These are phyloP conservation scores for Globisporangium uncinulatum DNA, from an alignment of 352 stramenopile species.

Conservation along the genomic window DNA sequence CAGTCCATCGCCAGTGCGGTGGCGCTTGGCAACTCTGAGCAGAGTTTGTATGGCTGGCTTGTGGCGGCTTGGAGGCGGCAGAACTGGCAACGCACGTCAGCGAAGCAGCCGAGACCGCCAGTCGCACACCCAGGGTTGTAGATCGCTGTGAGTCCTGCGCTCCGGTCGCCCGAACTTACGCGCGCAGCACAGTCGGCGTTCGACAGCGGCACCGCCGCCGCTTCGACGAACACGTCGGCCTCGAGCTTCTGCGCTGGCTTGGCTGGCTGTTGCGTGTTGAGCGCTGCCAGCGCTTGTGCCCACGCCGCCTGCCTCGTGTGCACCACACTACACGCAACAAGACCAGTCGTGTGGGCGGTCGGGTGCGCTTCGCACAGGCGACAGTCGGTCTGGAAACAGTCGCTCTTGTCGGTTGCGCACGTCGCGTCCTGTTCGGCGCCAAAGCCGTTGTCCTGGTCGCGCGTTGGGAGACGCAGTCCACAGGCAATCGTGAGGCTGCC, in stretches of 20 bases:
- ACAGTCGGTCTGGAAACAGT: slow-evolving; percentile 20
- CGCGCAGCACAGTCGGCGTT: slow-evolving; percentile 17
- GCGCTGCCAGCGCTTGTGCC: background rate
- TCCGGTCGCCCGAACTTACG: slow-evolving; percentile 24
- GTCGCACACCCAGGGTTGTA: slow-evolving; percentile 13
- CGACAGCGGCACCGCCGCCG: background rate
- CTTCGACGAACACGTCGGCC: background rate
- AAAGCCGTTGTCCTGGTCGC: slow-evolving; percentile 4
- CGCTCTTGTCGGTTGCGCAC: slow-evolving; percentile 2
- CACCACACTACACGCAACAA: slow-evolving; percentile 2
- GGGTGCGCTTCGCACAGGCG: slow-evolving; percentile 11
- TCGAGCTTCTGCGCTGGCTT: background rate
- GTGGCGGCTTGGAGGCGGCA: slow-evolving; percentile 20
- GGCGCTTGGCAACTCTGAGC: slow-evolving; percentile 14
- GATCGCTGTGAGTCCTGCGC: slow-evolving; percentile 28
- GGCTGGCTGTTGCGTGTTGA: slow-evolving; percentile 1
- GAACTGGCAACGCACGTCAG: slow-evolving; percentile 15
- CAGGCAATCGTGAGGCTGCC: background rate
- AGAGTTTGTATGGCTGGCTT: slow-evolving; percentile 20
- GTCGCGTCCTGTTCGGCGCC: slow-evolving; percentile 2
- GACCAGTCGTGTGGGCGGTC: slow-evolving; percentile 12
- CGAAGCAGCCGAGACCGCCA: slow-evolving; percentile 33
- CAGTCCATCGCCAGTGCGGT: slow-evolving; percentile 19
- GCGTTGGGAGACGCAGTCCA: background rate
- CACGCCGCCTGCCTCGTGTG: background rate